phyloP scores from a whole-genome alignment of 495 filamentous ascomycete genomes.

The Daldinia loculata region DNA sequence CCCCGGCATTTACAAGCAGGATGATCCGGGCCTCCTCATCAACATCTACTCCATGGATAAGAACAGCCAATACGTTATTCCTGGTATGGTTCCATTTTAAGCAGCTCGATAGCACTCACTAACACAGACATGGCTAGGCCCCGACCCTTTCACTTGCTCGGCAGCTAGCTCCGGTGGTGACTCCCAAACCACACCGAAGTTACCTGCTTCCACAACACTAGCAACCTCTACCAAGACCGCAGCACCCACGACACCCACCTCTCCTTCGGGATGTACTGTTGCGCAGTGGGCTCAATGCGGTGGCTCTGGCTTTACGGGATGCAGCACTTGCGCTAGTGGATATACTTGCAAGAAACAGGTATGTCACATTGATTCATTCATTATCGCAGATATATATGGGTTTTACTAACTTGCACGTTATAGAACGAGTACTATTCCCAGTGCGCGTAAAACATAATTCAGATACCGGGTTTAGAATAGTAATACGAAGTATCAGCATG shows the following conservation, averaged over 20 bases:
- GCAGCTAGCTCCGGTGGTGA: constrained; percentile 28
- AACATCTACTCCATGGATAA: constrained; percentile 55
- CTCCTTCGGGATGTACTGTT: constrained; percentile 30
- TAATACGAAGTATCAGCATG: not conserved
- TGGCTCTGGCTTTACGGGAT: constrained; percentile 57
- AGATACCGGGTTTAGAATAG: not conserved
- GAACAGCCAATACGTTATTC: constrained; percentile 47
- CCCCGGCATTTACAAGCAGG: constrained; percentile 54
- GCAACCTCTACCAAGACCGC: constrained; percentile 39
- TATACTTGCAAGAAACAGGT: constrained; percentile 51
- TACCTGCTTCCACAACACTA: constrained; percentile 29
- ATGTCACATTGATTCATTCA: constrained; percentile 1
- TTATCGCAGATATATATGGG: not conserved
- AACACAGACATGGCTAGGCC: constrained; percentile 29
- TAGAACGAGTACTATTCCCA: constrained; percentile 44
- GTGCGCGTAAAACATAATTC: constrained; percentile 18
- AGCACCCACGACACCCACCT: constrained; percentile 40
- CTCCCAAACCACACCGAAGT: constrained; percentile 5
- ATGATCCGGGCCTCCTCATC: constrained; percentile 56
- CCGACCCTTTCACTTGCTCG: constrained; percentile 45
- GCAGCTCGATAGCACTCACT: not conserved
- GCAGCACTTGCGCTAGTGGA: constrained; percentile 55
- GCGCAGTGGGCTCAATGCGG: constrained; percentile 59
- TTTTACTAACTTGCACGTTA: not conserved
- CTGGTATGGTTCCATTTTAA: constrained; percentile 31